Base-by-base conservation (phyloP, 345 rosid genomes). In the Atalantia buxifolia region DNA sequence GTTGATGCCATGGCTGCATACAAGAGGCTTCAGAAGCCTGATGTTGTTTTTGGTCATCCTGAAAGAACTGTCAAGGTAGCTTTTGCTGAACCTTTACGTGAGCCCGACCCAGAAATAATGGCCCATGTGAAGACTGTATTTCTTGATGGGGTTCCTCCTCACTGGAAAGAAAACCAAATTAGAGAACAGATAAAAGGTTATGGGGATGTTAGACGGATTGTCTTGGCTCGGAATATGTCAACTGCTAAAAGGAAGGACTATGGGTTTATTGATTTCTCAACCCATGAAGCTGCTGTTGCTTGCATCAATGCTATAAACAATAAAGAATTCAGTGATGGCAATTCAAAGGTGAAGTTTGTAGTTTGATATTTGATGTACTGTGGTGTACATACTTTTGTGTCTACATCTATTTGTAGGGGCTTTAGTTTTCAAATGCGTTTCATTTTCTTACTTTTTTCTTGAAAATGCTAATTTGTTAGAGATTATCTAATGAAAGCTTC, bases 11-110 rank as follows among this genome's bases (percentile, higher is more conserved):
- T 88, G 89, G 83, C 74, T 76, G 92, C 87, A 8, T 88, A 87
- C 84, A 90, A 87, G 81, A 83, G 88, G 84, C 93, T 88, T 82
- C 90, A 90, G 81, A 90, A 87, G 84, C 87, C 90, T 78, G 92
- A 90, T 83, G 93, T 82, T 86, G 79, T 88, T 30, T 87, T 90
- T 81, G 93, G 92, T 27, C 93, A 90, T 78, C 66, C 83, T 9
- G 92, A 90, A 80, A 87, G 93, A 82, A 88, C 93, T 36, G 92
- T 89, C 30, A 90, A 90, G 78, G 93, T 90, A 62, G 93, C 93
- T 71, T 90, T 90, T 87, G 89, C 89, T 1, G 93, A 90, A 84
- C 90, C 92, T 8, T 79, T 87, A 78, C 89, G 84, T 7, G 92
- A 90, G 79, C 90, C 92, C 71, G 90, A 90, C 79, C 94, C 94